Conservation (phyloP, 179 eudicot species). For the Spergularia azorica region DNA sequence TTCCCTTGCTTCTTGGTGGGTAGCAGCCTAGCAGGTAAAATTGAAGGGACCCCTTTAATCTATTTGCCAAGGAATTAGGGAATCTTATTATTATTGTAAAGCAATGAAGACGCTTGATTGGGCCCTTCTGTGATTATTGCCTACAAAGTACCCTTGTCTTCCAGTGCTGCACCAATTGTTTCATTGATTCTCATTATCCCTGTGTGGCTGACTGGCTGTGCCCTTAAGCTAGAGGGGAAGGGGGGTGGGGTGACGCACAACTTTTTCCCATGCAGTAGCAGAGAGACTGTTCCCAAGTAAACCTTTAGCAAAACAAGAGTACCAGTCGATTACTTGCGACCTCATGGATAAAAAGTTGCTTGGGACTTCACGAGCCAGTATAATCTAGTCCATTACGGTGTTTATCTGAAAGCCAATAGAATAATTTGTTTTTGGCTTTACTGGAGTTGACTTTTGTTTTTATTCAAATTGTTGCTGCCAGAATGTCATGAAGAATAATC, state of each 20-base stretch:
- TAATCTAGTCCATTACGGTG: neutral
- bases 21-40: too few species aligned
- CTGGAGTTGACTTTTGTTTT: neutral
- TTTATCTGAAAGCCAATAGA: neutral
- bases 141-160: neutral
- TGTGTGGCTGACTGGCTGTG: too few species aligned
- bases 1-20: too few species aligned
- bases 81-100: neutral
- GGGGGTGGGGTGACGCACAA: neutral
- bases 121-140: neutral
- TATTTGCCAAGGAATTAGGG: too few species aligned
- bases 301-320: neutral
- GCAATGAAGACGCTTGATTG: neutral
- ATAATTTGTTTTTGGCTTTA: neutral
- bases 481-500: neutral
- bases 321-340: neutral
- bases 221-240: too few species aligned
- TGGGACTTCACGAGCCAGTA: constrained; percentile 3
- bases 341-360: neutral
- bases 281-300: constrained; percentile 7
- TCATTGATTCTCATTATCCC: neutral
- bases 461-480: neutral
- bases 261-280: neutral
- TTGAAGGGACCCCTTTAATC: too few species aligned
- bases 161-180: neutral